phyloP scores from a whole-genome alignment of 768 basidiomycete species.

The Mycena indigotica region DNA sequence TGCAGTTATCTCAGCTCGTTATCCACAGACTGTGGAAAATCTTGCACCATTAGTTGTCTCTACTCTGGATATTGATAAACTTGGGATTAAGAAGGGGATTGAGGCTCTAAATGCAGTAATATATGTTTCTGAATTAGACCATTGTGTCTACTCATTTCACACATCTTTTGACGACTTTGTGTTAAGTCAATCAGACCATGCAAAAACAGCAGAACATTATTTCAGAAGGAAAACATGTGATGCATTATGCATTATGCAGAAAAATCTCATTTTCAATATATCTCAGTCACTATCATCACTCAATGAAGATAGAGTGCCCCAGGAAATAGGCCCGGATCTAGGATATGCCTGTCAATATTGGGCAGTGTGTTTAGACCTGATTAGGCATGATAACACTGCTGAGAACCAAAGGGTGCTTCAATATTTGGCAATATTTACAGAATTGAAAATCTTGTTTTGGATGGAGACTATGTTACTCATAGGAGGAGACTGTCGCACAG shows the following conservation, averaged over 20 bases:
- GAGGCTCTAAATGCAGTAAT: slow-evolving; percentile 4
- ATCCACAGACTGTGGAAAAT: slow-evolving; percentile 2
- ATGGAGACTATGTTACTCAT: slow-evolving; percentile 8
- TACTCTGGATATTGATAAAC: slow-evolving; percentile 3
- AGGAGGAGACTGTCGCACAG: not conserved
- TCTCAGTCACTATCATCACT: slow-evolving; percentile 3
- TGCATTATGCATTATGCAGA: slow-evolving; percentile 5
- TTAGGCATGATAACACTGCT: not conserved
- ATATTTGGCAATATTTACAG: not conserved
- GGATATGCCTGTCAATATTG: slow-evolving; percentile 10
- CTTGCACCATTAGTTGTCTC: slow-evolving; percentile 1
- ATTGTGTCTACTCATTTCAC: slow-evolving; percentile 10
- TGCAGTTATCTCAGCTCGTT: slow-evolving; percentile 2
- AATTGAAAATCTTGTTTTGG: slow-evolving; percentile 13
- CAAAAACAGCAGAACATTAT: not conserved
- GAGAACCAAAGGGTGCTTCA: not conserved
- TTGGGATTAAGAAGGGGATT: not conserved
- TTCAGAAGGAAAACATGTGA: slow-evolving; percentile 7
- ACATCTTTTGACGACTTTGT: slow-evolving; percentile 8
- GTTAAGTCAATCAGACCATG: not conserved
- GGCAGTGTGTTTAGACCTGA: slow-evolving; percentile 2
- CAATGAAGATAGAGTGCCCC: not conserved
- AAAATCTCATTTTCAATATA: slow-evolving; percentile 4
- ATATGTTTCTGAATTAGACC: not conserved
- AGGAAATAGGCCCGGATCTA: not conserved